These are phyloP conservation scores for Mucor ambiguus DNA, from an alignment of 371 early-diverging fungal species.

Conservation along the genomic window DNA sequence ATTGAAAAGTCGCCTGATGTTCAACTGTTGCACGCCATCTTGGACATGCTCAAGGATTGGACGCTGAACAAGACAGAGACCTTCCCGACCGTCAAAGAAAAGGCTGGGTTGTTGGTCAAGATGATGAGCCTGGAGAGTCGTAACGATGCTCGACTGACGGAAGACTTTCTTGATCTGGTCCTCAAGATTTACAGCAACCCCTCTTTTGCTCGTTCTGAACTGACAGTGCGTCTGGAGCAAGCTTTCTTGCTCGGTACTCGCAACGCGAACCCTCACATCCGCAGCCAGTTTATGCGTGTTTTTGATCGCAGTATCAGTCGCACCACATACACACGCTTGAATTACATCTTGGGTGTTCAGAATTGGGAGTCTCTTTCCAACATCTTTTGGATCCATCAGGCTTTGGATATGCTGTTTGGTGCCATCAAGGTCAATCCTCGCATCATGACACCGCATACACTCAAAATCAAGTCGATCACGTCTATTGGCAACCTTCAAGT, in stretches of 20 bases:
- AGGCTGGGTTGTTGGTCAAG: constrained; percentile 85
- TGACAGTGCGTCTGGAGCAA: constrained; percentile 90
- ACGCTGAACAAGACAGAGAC: constrained; percentile 74
- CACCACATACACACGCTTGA: constrained; percentile 72
- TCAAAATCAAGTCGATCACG: constrained; percentile 56
- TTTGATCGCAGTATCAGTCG: constrained; percentile 80
- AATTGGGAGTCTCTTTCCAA: constrained; percentile 91
- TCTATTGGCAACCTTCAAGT: constrained; percentile 31
- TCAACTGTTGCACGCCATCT: constrained; percentile 70
- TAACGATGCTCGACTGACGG: constrained; percentile 67
- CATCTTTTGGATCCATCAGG: constrained; percentile 93
- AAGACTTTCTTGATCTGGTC: constrained; percentile 86
- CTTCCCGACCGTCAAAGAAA: constrained; percentile 96
- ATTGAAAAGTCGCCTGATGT: constrained; percentile 82
- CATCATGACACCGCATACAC: constrained; percentile 42
- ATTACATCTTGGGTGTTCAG: constrained; percentile 91
- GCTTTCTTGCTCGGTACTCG: constrained; percentile 92
- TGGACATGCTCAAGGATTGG: constrained; percentile 89
- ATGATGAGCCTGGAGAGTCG: constrained; percentile 84
- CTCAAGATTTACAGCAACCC: constrained; percentile 84
- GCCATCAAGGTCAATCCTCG: constrained; percentile 52
- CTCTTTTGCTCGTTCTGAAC: constrained; percentile 81
- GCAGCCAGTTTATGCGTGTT: constrained; percentile 78
- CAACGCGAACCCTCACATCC: constrained; percentile 73
- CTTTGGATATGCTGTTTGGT: constrained; percentile 84